Evolutionary conservation across 2,329 filamentous ascomycete species (phyloP), one percentile per base, ranked within the genome.

Genomic region (Pyricularia pennisetigena): DNA sequence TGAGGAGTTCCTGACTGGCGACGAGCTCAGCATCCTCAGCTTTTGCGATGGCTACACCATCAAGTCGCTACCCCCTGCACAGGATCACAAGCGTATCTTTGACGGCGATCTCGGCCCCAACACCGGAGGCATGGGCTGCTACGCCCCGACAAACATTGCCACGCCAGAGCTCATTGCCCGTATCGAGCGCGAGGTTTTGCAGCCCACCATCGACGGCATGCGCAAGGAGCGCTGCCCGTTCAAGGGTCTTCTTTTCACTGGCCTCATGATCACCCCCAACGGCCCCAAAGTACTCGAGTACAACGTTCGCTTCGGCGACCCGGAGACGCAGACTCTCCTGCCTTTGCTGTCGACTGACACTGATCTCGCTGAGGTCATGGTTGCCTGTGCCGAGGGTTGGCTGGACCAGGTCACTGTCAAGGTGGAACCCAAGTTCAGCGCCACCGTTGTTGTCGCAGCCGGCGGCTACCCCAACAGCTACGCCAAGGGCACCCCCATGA

Each of bases 101-200:
- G 95, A 99, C 74, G 92, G 91, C 68, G 94, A 98, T 76, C 85
- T 87, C 66, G 95, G 95, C 1, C 92, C 93, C 54, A 98, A 98
- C 80, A 98, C 95, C 2, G 95, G 94, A 69, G 95, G 95, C 59
- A 98, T 98, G 95, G 95, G 95, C 67, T 97, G 93, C 76, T 98
- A 98, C 78, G 93, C 94, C 20, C 92, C 92, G n/a, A 96, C 94
- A 1, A 90, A 87, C 71, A 89, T 94, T 73, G 89, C 90, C 32
- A 90, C 90, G 0, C 86, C 88, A 67, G 87, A 90, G 70, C 83
- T 97, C n/a, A 85, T 95, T 23, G 89, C 89, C 23, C 84, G 88
- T 70, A 88, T 99, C 70, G 90, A 97, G 76, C 83, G 84, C 68
- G 91, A 90, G 41, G 90, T 97, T 68, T 85, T 98, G n/a, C 88